These are phyloP conservation scores for Solanum ossicruentum DNA, from an alignment of 257 asterid species.

Conservation along the genomic window DNA sequence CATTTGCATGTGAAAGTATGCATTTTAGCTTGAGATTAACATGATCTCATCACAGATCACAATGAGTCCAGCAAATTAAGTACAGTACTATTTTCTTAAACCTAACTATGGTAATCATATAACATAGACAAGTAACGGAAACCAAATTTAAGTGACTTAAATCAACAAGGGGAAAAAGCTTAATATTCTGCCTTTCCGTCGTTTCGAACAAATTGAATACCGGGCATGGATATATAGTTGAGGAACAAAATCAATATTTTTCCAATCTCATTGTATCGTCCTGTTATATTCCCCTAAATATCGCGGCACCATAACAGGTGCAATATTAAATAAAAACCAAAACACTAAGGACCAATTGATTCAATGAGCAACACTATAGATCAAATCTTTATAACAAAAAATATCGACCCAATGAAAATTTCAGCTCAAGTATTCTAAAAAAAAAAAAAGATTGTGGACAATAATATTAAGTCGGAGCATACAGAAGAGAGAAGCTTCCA, in stretches of 20 bases:
- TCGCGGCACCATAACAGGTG: too few species aligned
- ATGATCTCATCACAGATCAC: background rate
- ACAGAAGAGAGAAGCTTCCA: background rate
- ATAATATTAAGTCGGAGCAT: background rate
- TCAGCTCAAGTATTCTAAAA: background rate
- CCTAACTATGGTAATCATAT: background rate
- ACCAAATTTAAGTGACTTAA: background rate
- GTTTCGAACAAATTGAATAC: too few species aligned
- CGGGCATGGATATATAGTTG: too few species aligned
- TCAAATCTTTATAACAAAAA: background rate
- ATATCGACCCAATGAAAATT: background rate
- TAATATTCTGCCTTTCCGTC: slow-evolving; percentile 57
- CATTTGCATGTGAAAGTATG: background rate
- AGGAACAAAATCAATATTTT: too few species aligned
- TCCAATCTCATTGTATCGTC: background rate
- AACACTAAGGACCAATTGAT: background rate
- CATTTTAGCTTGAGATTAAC: background rate
- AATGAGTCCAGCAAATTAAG: background rate
- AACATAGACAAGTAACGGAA: background rate
- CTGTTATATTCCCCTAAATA: too few species aligned
- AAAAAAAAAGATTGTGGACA: background rate
- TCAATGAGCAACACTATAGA: background rate
- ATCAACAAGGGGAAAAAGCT: background rate
- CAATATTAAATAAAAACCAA: background rate
- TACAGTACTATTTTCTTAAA: background rate